These are phyloP conservation scores for Carnegiea gigantea DNA, from an alignment of 179 eudicot genomes.

Conservation along the genomic window DNA sequence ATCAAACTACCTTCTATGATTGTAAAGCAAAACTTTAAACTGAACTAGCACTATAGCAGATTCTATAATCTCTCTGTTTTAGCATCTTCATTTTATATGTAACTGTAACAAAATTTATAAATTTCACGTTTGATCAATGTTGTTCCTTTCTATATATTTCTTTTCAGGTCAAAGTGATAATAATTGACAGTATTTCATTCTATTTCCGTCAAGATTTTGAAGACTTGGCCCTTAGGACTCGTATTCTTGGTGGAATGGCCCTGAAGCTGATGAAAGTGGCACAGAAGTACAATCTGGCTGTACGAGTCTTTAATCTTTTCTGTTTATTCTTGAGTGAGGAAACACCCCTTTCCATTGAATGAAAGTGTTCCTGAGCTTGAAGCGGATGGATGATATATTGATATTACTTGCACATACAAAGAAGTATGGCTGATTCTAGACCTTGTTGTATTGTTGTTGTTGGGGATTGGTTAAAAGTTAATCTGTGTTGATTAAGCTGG, in stretches of 20 bases:
- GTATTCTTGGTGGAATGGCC: conserved; percentile 80
- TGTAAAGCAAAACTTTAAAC: background rate
- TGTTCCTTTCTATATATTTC: background rate
- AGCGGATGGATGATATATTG: no score
- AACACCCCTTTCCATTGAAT: background rate
- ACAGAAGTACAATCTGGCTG: conserved; percentile 68
- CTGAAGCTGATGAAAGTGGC: conserved; percentile 89
- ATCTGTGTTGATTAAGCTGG: background rate
- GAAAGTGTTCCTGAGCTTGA: background rate
- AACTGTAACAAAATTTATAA: background rate
- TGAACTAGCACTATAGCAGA: background rate
- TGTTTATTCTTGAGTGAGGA: background rate
- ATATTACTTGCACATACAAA: no score
- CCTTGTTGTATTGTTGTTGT: no score
- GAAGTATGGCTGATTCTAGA: no score
- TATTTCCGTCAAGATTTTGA: conserved; percentile 99
- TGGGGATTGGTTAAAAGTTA: no score
- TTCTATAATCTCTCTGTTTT: background rate
- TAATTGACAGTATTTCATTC: conserved; percentile 85
- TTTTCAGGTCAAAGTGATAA: conserved; percentile 76
- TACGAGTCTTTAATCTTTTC: conserved; percentile 38
- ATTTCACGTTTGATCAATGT: background rate
- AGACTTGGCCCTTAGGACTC: conserved; percentile 86
- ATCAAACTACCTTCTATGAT: background rate
- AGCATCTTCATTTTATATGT: background rate